Conservation (phyloP, 306 rosid genomes). For the Inga leiocalycina region DNA sequence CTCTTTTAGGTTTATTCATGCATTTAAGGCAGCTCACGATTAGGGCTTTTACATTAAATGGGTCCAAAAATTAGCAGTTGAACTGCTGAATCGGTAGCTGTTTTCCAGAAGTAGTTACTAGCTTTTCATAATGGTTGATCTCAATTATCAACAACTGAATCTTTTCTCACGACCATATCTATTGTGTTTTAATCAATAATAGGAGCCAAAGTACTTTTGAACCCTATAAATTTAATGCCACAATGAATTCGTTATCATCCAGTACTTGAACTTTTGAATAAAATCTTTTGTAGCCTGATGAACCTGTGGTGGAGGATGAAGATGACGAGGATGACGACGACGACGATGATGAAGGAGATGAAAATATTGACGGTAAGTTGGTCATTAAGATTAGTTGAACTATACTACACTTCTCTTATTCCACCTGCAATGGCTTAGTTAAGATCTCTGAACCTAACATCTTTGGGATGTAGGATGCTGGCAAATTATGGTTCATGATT, state of each 20-base stretch:
- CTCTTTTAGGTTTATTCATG: not conserved
- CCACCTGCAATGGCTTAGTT: not conserved
- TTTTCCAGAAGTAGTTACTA: not conserved
- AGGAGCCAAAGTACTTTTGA: not conserved
- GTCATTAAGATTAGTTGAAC: not conserved
- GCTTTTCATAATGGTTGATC: not conserved
- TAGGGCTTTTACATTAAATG: not conserved
- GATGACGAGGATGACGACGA: constrained; percentile 66
- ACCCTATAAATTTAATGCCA: not conserved
- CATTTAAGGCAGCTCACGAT: not conserved
- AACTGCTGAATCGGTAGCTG: not conserved
- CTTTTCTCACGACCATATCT: not conserved
- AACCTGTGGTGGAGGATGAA: constrained; percentile 80
- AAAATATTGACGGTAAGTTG: constrained; percentile 67
- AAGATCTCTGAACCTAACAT: not conserved
- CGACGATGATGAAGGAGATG: constrained; percentile 68
- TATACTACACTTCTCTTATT: not conserved
- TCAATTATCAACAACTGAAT: not conserved
- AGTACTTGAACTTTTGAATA: not conserved
- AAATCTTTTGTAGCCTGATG: constrained; percentile 57
- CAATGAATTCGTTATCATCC: not conserved
- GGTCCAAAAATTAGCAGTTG: not conserved
- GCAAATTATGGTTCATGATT: not conserved
- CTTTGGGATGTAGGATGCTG: not conserved
- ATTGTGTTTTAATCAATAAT: not conserved